Evolutionary conservation across 75 land plant genomes (phyloP), one percentile per base, ranked within the genome.

Genomic region (Cryptomeria japonica): DNA sequence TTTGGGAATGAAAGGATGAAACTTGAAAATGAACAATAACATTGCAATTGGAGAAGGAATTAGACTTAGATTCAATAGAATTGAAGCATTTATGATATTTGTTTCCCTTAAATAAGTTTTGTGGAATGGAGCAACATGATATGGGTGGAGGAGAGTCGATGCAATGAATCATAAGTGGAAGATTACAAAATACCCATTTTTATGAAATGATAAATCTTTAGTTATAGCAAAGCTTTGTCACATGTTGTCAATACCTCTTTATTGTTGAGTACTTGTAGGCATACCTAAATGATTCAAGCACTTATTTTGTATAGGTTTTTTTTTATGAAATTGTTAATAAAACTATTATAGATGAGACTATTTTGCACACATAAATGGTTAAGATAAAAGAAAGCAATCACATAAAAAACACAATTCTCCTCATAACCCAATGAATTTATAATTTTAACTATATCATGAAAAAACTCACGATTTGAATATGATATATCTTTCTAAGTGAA

Each of bases 31-130:
- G n/a, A n/a, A n/a, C n/a, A n/a, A n/a, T n/a, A n/a, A n/a, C n/a
- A n/a, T n/a, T n/a, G n/a, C n/a, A n/a, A n/a, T n/a, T n/a, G n/a
- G 41, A 41, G 41, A 41, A 93, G 87, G 95, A 94, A 83, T 42
- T 96, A 38, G 94, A 92, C 37, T 36, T 95, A 37, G n/a, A 25
- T 80, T 42, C n/a, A 80, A 80, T 41, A 80, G 49, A n/a, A 42
- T 46, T 9, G 83, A 80, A 8, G 47, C 83, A 42, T 41, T 49
- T 80, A 80, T 42, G 25, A 4, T 46, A 2, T 8, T 49, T 3
- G 0, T 39, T 42, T 10, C 22, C 49, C 83, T 80, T 42, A 41
- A 80, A 80, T 80, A 49, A 41, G 46, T 25, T 41, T 80, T 22
- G 25, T 41, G 41, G 41, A 41, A 41, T 41, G 41, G 41, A 41